Conservation (phyloP, 1,284 basidiomycete species). For the Ceratobasidium papillatum region DNA sequence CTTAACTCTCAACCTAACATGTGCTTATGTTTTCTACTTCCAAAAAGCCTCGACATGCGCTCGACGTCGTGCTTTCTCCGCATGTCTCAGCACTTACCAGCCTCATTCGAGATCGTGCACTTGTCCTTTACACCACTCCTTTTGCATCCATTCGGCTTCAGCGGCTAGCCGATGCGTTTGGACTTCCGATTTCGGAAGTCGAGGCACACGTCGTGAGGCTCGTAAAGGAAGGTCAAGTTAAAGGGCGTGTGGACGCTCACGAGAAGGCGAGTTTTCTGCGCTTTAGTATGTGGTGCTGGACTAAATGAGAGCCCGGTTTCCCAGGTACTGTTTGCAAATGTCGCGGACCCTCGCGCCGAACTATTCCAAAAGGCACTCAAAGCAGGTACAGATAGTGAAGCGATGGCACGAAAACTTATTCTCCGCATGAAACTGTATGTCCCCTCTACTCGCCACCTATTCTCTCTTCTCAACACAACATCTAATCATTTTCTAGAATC, state of each 20-base stretch:
- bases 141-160: constrained; percentile 81
- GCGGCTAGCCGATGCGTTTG: constrained; percentile 83
- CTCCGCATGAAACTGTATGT: constrained; percentile 78
- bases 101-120: constrained; percentile 72
- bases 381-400: constrained; percentile 72
- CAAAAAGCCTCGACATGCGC: constrained; percentile 70
- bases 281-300: not conserved
- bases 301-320: not conserved
- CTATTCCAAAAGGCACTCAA: constrained; percentile 78
- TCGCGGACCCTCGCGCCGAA: constrained; percentile 74
- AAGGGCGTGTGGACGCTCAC: constrained; percentile 80
- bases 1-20: no score
- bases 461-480: not conserved
- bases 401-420: constrained; percentile 75
- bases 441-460: not conserved
- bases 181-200: constrained; percentile 75
- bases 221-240: constrained; percentile 77
- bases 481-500: constrained; percentile 1
- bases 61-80: constrained; percentile 76
- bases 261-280: constrained; percentile 65
- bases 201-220: constrained; percentile 74
- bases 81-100: constrained; percentile 70
- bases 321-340: constrained; percentile 76
- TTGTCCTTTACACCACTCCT: constrained; percentile 86
- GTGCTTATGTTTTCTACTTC: no score